phyloP scores from a whole-genome alignment of 1,139 yeast genomes.

The Nakaseomyces nivariensis region DNA sequence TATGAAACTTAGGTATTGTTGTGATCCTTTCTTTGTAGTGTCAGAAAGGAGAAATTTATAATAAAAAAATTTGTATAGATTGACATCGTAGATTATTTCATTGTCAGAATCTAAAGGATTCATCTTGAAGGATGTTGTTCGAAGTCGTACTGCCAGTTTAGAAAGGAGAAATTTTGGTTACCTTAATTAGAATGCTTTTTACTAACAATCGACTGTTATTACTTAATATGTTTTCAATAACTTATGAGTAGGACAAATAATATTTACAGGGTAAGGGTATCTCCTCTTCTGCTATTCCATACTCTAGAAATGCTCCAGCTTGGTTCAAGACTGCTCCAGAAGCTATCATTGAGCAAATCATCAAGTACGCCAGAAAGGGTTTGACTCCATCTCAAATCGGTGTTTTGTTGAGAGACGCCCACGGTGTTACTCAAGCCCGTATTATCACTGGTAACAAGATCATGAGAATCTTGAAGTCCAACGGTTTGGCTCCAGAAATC shows the following conservation, averaged over 20 bases:
- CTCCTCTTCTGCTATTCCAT: conserved; percentile 98
- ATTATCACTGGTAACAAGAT: conserved; percentile 99
- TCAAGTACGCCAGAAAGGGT: conserved; percentile 99
- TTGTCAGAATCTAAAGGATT: not conserved
- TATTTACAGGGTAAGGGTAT: conserved; percentile 89
- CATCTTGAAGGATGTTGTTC: not conserved
- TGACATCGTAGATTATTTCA: not conserved
- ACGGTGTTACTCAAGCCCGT: conserved; percentile 97
- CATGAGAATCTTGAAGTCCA: conserved; percentile 96
- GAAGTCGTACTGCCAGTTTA: not conserved
- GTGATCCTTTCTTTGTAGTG: conserved; percentile 1
- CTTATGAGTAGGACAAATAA: not conserved
- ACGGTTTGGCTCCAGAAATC: conserved; percentile 99
- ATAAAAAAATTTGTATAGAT: not conserved
- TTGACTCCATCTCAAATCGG: conserved; percentile 99
- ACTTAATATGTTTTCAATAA: not conserved
- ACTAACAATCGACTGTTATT: conserved; percentile 5
- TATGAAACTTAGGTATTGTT: not conserved
- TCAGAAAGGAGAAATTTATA: not conserved
- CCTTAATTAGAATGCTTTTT: not conserved
- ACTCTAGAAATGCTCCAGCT: conserved; percentile 97
- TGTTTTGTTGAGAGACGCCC: conserved; percentile 99
- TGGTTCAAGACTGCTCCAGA: conserved; percentile 98
- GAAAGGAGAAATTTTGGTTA: no score
- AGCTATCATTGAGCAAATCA: conserved; percentile 93